These are phyloP conservation scores for Claviceps arundinis DNA, from an alignment of 2,329 filamentous ascomycete species.

Conservation along the genomic window DNA sequence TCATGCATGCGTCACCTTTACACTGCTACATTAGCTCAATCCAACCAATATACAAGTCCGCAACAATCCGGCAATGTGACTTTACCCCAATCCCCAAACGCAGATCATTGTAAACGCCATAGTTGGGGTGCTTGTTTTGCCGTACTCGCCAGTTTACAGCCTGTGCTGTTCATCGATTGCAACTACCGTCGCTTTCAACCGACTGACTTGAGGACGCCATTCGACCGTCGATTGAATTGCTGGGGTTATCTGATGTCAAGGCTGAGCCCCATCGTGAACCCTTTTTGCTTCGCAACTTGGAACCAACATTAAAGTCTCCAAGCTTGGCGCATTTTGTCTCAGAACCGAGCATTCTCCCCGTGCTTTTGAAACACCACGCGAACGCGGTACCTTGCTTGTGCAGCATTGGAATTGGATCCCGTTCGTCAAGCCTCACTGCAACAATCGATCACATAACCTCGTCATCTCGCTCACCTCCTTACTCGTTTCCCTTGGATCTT, in stretches of 20 bases:
- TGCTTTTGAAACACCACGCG: neutral
- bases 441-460: neutral
- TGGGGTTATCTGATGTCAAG: neutral
- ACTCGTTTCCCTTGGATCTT: neutral
- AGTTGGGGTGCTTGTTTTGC: neutral
- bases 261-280: neutral
- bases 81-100: neutral
- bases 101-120: neutral
- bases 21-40: neutral
- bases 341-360: neutral
- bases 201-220: too few species aligned
- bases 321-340: neutral
- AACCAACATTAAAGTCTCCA: neutral
- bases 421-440: neutral
- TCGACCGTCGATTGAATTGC: neutral
- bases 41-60: neutral
- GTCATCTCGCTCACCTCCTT: neutral
- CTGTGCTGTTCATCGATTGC: too few species aligned
- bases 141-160: too few species aligned
- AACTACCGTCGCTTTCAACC: too few species aligned
- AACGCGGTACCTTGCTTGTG: neutral
- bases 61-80: neutral
- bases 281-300: neutral
- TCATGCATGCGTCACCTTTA: neutral
- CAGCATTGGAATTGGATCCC: neutral